Base-by-base conservation (phyloP, 306 rosid species). In the Vigna reflexopilosa region DNA sequence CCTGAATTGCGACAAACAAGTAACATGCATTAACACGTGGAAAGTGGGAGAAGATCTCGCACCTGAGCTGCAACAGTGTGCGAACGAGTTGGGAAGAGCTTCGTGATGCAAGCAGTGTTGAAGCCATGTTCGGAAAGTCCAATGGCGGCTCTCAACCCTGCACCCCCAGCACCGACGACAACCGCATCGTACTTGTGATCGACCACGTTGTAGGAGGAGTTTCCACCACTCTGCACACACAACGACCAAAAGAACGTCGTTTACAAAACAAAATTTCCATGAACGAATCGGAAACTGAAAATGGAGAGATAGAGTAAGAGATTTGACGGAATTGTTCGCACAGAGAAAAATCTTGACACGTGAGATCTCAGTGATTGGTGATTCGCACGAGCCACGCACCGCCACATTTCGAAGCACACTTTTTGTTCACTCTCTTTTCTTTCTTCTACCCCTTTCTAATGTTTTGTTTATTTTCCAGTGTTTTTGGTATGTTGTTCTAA, bases 41-140 rank as follows among this genome's bases (percentile, higher is more conserved):
- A 26, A 26, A 40, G 34, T 12, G 28, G 5, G 16, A 52, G 30
- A 49, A 51, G 4, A 17, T 36, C 36, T 57, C 50, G 57, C 56
- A 92, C 99, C 98, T 95, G 99, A 71, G 99, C 98, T 8, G 99
- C 99, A 81, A 95, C 99, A 24, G 99, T 95, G 76, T 95, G 99
- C 0, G 99, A 95, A 79, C 98, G 99, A 80, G 99, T 95, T 3
- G 99, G 99, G 78, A 95, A 95, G 72, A 95, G 93, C 88, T 95
- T 95, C 22, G 98, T 95, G 59, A 95, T 88, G 83, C 98, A 95
- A 75, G 99, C 99, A 59, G 98, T 95, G 67, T 93, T 95, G 77
- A 95, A 95, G 38, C 99, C 99, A 86, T 93, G 94, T 80, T 95
- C 99, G 0, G 97, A 95, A 26, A 95, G 93, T 20, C 99, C 98